Conservation (phyloP, 208 protist genomes). For the Trypanosoma vivax region DNA sequence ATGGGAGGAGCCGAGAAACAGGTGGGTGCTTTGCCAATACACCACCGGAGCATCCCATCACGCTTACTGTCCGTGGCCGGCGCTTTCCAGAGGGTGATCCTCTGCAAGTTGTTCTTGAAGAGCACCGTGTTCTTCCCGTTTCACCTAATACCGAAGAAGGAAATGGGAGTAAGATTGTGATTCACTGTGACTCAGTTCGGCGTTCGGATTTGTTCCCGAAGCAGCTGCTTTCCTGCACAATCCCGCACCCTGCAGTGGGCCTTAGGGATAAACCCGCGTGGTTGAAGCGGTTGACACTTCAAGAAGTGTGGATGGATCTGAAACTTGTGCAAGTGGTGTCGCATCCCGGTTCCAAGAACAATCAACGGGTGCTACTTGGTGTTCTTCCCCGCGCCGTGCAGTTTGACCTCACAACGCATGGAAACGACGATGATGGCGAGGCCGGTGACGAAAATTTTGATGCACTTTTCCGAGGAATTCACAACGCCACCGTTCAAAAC, state of each 20-base stretch:
- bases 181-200: conserved; percentile 26
- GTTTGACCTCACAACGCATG: conserved; percentile 24
- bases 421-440: neutral
- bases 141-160: neutral
- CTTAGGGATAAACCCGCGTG: neutral
- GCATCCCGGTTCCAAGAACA: neutral
- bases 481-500: conserved; percentile 8
- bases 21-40: conserved; percentile 39
- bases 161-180: conserved; percentile 1
- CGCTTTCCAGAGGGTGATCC: conserved; percentile 29
- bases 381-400: conserved; percentile 42
- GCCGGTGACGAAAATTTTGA: conserved; percentile 38
- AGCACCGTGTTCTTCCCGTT: conserved; percentile 11
- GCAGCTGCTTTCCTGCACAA: conserved; percentile 54
- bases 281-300: conserved; percentile 15
- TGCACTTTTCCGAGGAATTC: conserved; percentile 28
- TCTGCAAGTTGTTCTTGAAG: conserved; percentile 7
- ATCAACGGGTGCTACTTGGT: conserved; percentile 17
- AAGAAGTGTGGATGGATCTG: conserved; percentile 26
- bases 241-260: conserved; percentile 27
- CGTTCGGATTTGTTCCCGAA: conserved; percentile 46
- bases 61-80: conserved; percentile 43
- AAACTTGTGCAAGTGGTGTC: conserved; percentile 8
- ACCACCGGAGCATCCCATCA: conserved; percentile 4
- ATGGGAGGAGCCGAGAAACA: conserved; percentile 21